phyloP scores from a whole-genome alignment of 2,329 filamentous ascomycete species.

The Stemphylium vesicarium region DNA sequence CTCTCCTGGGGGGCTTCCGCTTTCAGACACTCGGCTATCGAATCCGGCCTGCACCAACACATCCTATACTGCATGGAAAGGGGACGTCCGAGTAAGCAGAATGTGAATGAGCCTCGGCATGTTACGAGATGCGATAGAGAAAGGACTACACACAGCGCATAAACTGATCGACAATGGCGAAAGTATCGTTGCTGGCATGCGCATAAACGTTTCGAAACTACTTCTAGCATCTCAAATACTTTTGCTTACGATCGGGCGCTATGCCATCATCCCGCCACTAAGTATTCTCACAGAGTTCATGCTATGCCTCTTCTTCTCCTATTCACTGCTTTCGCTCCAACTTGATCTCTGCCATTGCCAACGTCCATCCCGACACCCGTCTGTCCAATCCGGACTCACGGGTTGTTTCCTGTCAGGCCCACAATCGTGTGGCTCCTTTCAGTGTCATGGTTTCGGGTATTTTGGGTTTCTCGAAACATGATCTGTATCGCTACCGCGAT shows the following conservation, averaged over 20 bases:
- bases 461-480: slow-evolving; percentile 3
- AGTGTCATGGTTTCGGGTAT: slow-evolving; percentile 1
- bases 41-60: background rate
- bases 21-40: background rate
- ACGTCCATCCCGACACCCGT: background rate
- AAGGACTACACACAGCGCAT: too few relatives aligned
- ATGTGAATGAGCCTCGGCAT: too few relatives aligned
- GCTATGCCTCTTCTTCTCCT: slow-evolving; percentile 1
- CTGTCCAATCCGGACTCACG: background rate
- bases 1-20: background rate
- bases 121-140: too few relatives aligned
- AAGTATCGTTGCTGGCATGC: background rate
- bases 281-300: slow-evolving; percentile 4
- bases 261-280: background rate
- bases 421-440: background rate
- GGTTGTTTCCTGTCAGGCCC: slow-evolving; percentile 13
- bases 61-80: background rate
- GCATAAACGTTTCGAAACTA: slow-evolving; percentile 19
- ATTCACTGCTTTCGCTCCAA: background rate
- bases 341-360: background rate
- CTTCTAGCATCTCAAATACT: slow-evolving; percentile 1
- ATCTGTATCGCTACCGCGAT: slow-evolving; percentile 4
- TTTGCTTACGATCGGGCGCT: background rate
- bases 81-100: too few relatives aligned
- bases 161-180: background rate